Conservation (phyloP, 768 basidiomycete genomes). For the Phaeolepiota aurea region DNA sequence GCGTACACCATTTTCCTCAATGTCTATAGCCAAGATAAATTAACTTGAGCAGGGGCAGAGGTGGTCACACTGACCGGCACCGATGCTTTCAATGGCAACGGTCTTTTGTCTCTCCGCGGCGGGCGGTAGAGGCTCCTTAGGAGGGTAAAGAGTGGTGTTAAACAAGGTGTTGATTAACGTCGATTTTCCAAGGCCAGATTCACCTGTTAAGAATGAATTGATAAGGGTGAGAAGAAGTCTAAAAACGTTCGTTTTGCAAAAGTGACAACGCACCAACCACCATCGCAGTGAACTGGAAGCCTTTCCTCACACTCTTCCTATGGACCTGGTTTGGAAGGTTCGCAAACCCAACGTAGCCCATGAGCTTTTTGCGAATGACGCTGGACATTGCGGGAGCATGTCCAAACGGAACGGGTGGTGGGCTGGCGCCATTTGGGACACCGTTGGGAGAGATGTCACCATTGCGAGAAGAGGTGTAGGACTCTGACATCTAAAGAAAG, state of each 20-base stretch:
- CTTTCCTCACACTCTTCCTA: conserved; percentile 95
- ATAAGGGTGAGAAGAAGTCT: conserved; percentile 13
- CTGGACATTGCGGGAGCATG: conserved; percentile 30
- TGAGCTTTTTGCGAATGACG: conserved; percentile 82
- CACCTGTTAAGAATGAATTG: conserved; percentile 46
- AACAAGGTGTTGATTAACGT: conserved; percentile 98
- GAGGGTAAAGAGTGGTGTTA: conserved; percentile 91
- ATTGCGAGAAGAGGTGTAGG: conserved; percentile 60
- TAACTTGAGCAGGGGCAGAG: conserved; percentile 15
- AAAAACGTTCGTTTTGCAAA: conserved; percentile 7
- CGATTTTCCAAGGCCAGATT: conserved; percentile 98
- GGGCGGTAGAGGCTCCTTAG: conserved; percentile 78
- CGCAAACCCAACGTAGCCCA: conserved; percentile 94
- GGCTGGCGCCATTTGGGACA: conserved; percentile 52
- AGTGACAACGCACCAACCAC: conserved; percentile 74
- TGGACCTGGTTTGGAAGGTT: conserved; percentile 99
- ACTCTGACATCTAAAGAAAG: conserved; percentile 59
- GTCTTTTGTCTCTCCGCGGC: conserved; percentile 85
- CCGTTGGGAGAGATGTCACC: conserved; percentile 57
- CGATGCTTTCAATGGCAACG: conserved; percentile 97
- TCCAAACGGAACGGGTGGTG: conserved; percentile 39
- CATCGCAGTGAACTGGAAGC: conserved; percentile 99
- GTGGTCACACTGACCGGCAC: conserved; percentile 65
- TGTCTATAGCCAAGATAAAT: conserved; percentile 51
- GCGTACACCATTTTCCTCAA: conserved; percentile 96